phyloP scores from a whole-genome alignment of 2,329 filamentous ascomycete species.

The Rugonectria rugulosa region DNA sequence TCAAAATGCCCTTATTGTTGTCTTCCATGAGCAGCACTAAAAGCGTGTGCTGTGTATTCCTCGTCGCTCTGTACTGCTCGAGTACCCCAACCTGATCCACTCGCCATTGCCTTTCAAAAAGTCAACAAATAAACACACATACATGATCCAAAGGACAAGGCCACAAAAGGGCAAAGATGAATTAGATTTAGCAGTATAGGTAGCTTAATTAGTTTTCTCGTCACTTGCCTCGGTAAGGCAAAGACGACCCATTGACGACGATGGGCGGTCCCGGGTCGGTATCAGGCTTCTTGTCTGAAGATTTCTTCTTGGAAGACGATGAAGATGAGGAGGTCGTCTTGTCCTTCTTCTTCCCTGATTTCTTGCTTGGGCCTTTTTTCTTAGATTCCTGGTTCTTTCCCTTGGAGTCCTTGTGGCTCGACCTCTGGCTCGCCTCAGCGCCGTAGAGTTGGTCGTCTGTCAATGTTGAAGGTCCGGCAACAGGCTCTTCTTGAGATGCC shows the following conservation, averaged over 20 bases:
- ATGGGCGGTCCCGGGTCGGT: slow-evolving; percentile 22
- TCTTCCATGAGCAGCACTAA: too few relatives aligned
- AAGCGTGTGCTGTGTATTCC: too few relatives aligned
- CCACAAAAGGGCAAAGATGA: neutral
- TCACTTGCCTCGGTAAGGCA: slow-evolving; percentile 14
- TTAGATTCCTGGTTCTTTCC: neutral
- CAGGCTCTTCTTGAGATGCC: slow-evolving; percentile 4
- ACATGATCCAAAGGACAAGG: neutral
- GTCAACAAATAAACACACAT: too few relatives aligned
- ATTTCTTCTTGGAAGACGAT: slow-evolving; percentile 8
- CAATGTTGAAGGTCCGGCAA: slow-evolving; percentile 18
- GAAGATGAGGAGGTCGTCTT: neutral
- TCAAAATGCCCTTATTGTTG: too few relatives aligned
- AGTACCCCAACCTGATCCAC: too few relatives aligned
- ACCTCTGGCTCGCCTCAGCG: slow-evolving; percentile 18
- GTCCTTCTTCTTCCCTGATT: slow-evolving; percentile 18
- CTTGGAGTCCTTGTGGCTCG: slow-evolving; percentile 28
- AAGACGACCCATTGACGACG: slow-evolving; percentile 31
- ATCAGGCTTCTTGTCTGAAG: slow-evolving; percentile 22
- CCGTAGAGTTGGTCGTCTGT: slow-evolving; percentile 3
- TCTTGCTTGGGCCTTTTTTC: too few relatives aligned
- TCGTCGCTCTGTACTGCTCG: too few relatives aligned
- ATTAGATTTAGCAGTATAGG: neutral
- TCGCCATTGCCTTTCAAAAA: too few relatives aligned
- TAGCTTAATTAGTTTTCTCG: neutral